phyloP scores from a whole-genome alignment of 202 grass and related monocot species.

The Eragrostis tef region DNA sequence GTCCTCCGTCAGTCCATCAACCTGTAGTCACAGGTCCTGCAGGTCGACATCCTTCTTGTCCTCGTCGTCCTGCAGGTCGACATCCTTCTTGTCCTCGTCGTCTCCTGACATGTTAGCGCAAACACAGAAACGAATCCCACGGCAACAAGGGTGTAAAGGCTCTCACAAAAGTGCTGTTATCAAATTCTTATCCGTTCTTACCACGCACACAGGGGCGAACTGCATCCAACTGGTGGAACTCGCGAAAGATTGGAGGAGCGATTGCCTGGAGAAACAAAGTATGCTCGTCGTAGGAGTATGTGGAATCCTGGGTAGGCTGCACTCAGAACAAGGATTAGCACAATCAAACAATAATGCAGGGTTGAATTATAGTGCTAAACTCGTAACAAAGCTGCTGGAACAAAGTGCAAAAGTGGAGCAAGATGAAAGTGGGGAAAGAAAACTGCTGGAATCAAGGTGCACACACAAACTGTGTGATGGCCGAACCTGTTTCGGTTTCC shows the following conservation, averaged over 20 bases:
- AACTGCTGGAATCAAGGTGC: too few relatives aligned
- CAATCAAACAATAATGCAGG: background rate
- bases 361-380: background rate
- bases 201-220: background rate
- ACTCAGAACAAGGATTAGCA: background rate
- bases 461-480: too few relatives aligned
- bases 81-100: too few relatives aligned
- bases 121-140: too few relatives aligned
- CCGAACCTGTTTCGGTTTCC: too few relatives aligned
- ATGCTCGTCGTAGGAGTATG: background rate
- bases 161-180: background rate
- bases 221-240: background rate
- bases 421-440: too few relatives aligned
- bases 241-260: background rate
- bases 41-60: too few relatives aligned
- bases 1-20: too few relatives aligned
- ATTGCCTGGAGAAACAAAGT: background rate
- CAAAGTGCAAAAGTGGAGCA: background rate
- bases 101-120: too few relatives aligned
- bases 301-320: background rate
- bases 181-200: slow-evolving; percentile 3
- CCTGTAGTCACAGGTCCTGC: too few relatives aligned
- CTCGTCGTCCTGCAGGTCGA: too few relatives aligned
- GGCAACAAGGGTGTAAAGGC: too few relatives aligned
- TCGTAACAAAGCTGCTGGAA: background rate